Base-by-base conservation (phyloP, 495 filamentous ascomycete genomes). In the Apiosordaria backusii region DNA sequence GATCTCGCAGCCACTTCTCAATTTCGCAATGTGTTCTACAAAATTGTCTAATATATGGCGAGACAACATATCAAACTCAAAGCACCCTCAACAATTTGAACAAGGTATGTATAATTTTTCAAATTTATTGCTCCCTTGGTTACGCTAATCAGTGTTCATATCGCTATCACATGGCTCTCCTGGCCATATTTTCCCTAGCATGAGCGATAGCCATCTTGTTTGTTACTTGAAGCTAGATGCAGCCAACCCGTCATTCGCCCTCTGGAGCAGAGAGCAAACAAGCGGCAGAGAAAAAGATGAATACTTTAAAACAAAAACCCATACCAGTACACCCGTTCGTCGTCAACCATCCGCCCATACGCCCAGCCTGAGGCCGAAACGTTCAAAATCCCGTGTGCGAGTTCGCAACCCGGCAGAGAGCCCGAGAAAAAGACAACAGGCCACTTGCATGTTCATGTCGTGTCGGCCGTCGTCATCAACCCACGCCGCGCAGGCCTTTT, bases 241-340 rank as follows among this genome's bases (percentile, higher is more conserved):
- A 45, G 10, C 13, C 35, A 45, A 45, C 35, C 35, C 10, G 13
- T 13, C 35, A 18, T 13, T 45, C 35, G 6, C 35, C 35, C 35
- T 45, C 35, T 45, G 10, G 10, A 45, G 9, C 9, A 45, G 0
- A 13, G 35, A 45, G 35, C 10, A 1, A 23, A 60, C 2, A 26
- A 54, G n/a, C 35, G 18, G 50, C 4, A 29, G 5, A 64, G 13
- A 57, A n/a, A 13, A 60, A 23, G 24, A 25, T 25, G 57, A 27
- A 25, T 18, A 59, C n/a, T n/a, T n/a, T n/a, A 59, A 59, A 59
- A 59, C 21, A 61, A 57, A 62, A 18, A 62, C 22, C 52, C 52
- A 22, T 54, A n/a, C 22, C 15, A 19, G 18, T 55, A 55, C 52
- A 23, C 22, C 52, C 1, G 10, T 55, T 55, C n/a, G 21, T 55